Percentiles rank a stretch among this genome's conserved stretches.
These are phyloP conservation scores for Suillus americanus DNA, from an alignment of 768 basidiomycete species.

Conservation along the genomic window DNA sequence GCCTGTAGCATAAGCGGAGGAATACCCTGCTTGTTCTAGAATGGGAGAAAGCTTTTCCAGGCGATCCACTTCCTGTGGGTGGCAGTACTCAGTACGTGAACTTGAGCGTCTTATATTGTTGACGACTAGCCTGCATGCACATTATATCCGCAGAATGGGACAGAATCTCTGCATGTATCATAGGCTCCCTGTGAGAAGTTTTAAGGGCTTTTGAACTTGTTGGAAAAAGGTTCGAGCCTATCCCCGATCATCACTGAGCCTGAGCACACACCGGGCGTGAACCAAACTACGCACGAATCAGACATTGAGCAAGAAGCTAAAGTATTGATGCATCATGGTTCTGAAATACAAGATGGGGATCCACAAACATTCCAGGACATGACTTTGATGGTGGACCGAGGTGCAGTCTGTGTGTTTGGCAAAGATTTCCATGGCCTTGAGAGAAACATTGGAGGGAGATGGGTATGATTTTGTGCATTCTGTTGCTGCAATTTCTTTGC, in stretches of 20 bases:
- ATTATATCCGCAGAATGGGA: slow-evolving; percentile 75
- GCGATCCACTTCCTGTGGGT: slow-evolving; percentile 79
- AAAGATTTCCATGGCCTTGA: slow-evolving; percentile 38
- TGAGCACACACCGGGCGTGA: background rate
- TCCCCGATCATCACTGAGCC: slow-evolving; percentile 2
- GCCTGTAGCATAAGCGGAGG: slow-evolving; percentile 64
- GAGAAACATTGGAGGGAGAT: slow-evolving; percentile 14
- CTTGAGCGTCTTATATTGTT: background rate
- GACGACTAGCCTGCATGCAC: slow-evolving; percentile 73
- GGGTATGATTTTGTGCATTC: slow-evolving; percentile 12
- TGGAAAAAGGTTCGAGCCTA: slow-evolving; percentile 82
- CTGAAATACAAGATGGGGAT: slow-evolving; percentile 5
- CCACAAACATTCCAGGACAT: slow-evolving; percentile 83
- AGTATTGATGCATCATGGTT: slow-evolving; percentile 6
- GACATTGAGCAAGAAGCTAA: slow-evolving; percentile 74
- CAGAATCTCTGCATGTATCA: slow-evolving; percentile 76
- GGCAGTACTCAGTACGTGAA: background rate
- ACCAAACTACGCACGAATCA: slow-evolving; percentile 62
- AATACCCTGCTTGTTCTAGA: slow-evolving; percentile 65
- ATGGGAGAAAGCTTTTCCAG: slow-evolving; percentile 69
- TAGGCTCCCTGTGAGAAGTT: slow-evolving; percentile 65
- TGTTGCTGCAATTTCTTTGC: slow-evolving; percentile 39
- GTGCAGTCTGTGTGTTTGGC: slow-evolving; percentile 5
- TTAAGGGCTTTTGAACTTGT: slow-evolving; percentile 79
- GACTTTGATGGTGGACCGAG: slow-evolving; percentile 42